A percentile compares a stretch with the other conserved stretches of the same genome.
Conservation (phyloP, 2,329 filamentous ascomycete species). For the Pseudogymnoascus sp. region DNA sequence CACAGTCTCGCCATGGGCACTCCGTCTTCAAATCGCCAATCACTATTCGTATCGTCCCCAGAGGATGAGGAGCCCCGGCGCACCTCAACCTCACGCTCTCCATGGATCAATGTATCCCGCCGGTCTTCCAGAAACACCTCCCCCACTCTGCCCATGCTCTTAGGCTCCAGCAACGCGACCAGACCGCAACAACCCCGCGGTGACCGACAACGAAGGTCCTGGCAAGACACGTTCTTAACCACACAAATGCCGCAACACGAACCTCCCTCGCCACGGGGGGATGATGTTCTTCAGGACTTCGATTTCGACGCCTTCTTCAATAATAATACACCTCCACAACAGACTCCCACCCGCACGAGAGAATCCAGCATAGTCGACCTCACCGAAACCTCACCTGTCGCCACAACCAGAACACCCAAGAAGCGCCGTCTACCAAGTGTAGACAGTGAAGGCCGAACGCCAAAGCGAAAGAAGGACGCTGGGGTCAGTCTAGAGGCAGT, state of each 20-base stretch:
- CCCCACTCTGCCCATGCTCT: not conserved
- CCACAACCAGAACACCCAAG: slow-evolving; percentile 4
- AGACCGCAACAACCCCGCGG: not conserved
- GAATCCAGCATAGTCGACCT: slow-evolving; percentile 15
- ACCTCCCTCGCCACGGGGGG: not conserved
- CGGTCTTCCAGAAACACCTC: not conserved
- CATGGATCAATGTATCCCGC: not conserved
- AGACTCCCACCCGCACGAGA: not conserved
- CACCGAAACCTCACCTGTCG: slow-evolving; percentile 14
- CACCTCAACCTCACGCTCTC: not conserved
- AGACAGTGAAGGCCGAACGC: slow-evolving; percentile 21
- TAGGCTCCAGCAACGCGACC: not conserved
- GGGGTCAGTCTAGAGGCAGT: not conserved
- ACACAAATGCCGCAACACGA: not conserved
- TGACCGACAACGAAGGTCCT: not conserved
- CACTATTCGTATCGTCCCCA: slow-evolving; percentile 8
- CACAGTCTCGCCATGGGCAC: slow-evolving; percentile 9
- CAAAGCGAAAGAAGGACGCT: slow-evolving; percentile 3
- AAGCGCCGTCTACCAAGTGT: slow-evolving; percentile 21
- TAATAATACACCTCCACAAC: not conserved
- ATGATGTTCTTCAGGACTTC: not conserved
- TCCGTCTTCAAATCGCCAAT: not conserved
- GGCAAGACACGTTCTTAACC: not conserved
- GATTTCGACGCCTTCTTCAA: not conserved
- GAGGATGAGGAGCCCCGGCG: not conserved